These are phyloP conservation scores for Neofusicoccum cordaticola DNA, from an alignment of 2,329 filamentous ascomycete genomes.

Conservation along the genomic window DNA sequence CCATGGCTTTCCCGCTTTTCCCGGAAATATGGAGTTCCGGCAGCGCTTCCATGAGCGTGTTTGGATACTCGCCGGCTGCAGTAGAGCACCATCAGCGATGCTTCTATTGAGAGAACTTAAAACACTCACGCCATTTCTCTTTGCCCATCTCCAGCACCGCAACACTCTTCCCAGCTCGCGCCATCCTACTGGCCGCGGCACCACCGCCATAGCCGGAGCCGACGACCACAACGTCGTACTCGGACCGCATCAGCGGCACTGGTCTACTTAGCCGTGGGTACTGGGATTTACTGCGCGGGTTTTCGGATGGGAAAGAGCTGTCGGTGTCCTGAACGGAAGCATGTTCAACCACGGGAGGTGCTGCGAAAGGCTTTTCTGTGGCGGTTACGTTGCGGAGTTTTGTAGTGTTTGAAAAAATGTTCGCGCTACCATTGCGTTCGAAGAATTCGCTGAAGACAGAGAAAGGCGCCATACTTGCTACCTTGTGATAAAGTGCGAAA, in stretches of 20 bases:
- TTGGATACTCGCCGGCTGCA: conserved; percentile 59
- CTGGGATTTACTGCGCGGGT: neutral
- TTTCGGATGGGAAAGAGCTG: neutral
- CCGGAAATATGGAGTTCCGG: conserved; percentile 58
- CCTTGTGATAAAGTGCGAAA: no score
- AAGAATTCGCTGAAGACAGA: no score
- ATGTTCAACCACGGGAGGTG: no score
- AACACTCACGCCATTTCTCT: conserved; percentile 56
- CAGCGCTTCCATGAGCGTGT: conserved; percentile 45
- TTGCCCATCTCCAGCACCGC: conserved; percentile 64
- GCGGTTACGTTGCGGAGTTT: no score
- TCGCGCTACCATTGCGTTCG: no score
- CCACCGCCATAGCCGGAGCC: conserved; percentile 68
- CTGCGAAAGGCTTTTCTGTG: no score
- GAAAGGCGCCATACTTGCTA: no score
- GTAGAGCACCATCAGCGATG: neutral
- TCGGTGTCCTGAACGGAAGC: no score
- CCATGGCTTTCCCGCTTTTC: conserved; percentile 45
- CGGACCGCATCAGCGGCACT: conserved; percentile 55
- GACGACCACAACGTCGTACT: conserved; percentile 66
- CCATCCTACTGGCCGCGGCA: conserved; percentile 64
- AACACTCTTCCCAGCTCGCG: conserved; percentile 58
- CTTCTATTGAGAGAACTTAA: neutral
- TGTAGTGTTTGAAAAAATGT: no score
- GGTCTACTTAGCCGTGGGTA: conserved; percentile 36